Evolutionary conservation across 2,329 filamentous ascomycete species (phyloP), one percentile per base, ranked within the genome.

Genomic region (Hyphodiscus sp.): DNA sequence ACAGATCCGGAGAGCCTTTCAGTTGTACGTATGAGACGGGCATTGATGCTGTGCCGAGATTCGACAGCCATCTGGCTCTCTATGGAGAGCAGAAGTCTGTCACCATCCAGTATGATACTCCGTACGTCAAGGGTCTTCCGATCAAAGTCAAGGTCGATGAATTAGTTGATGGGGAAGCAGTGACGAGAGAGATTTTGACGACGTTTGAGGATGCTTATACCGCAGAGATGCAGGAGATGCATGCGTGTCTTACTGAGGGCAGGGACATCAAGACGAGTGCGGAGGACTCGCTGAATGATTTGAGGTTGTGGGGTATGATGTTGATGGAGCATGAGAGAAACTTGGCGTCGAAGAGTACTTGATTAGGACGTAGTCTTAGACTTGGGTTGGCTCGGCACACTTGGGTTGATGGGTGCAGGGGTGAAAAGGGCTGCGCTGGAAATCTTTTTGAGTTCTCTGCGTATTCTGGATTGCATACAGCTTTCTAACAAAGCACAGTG

Each of bases 11-110:
- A 13, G 29, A 33, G 13, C 29, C 29, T 8, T 85, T 82, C 53
- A 69, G 76, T 0, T 72, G 82, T 1, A 72, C 74, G 0, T 85
- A 83, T 58, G 81, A 85, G 57, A 76, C 74, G 0, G 81, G 81
- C 0, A 69, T 82, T 20, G 74, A 79, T 57, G 61, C 65, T 0
- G 73, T 85, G 0, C 77, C 80, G 0, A 60, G 67, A 0, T 81
- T 81, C 48, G 78, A 81, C 51, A 76, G 78, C 0, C 71, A 75
- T 44, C 63, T 81, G 7, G 75, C 75, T 2, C 69, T 85, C 0
- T 84, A 81, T 57, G 74, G 74, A 0, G 63, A 70, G 16, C 68
- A 73, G 7, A 85, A 84, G 67, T 76, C 74, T 0, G 75, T 85
- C 0, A 72, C 69, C 1, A 70, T 85, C 11, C 63, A 76, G 38